phyloP scores from a whole-genome alignment of 805 yeast species.

The Ogataea corticis region DNA sequence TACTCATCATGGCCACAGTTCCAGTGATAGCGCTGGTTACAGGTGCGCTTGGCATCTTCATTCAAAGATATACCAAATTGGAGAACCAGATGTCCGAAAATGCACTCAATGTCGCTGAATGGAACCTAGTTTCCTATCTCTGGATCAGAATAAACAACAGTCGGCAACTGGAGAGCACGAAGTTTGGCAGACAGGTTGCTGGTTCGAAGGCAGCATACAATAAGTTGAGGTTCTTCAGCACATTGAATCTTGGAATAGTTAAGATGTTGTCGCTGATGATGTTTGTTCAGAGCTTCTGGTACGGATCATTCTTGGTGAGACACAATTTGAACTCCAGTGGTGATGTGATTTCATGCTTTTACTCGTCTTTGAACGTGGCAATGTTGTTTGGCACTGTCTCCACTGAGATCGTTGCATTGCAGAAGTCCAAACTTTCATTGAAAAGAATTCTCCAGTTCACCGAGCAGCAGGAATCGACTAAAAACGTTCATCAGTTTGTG shows the following conservation, averaged over 20 bases:
- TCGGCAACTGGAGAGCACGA: conserved; percentile 48
- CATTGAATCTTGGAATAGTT: conserved; percentile 57
- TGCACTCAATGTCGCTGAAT: conserved; percentile 64
- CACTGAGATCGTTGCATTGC: conserved; percentile 58
- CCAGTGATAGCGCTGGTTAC: conserved; percentile 64
- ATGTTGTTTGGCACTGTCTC: conserved; percentile 55
- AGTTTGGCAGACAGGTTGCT: conserved; percentile 37
- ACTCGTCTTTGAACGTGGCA: conserved; percentile 76
- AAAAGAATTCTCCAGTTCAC: conserved; percentile 46
- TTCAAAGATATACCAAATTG: conserved; percentile 46
- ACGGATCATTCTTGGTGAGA: conserved; percentile 70
- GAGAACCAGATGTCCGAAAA: conserved; percentile 60
- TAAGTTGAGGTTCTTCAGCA: conserved; percentile 46
- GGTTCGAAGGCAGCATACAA: conserved; percentile 41
- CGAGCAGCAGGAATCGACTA: background rate
- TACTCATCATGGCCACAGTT: conserved; percentile 70
- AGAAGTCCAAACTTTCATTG: conserved; percentile 73
- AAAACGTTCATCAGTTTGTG: conserved; percentile 12
- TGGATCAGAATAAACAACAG: conserved; percentile 66
- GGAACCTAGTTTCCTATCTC: conserved; percentile 63
- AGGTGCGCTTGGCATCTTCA: conserved; percentile 48
- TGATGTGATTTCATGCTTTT: conserved; percentile 77
- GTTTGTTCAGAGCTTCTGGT: conserved; percentile 93
- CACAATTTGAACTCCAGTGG: conserved; percentile 53
- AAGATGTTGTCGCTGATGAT: conserved; percentile 62